phyloP scores from a whole-genome alignment of 306 rosid species.

The Cercis canadensis region DNA sequence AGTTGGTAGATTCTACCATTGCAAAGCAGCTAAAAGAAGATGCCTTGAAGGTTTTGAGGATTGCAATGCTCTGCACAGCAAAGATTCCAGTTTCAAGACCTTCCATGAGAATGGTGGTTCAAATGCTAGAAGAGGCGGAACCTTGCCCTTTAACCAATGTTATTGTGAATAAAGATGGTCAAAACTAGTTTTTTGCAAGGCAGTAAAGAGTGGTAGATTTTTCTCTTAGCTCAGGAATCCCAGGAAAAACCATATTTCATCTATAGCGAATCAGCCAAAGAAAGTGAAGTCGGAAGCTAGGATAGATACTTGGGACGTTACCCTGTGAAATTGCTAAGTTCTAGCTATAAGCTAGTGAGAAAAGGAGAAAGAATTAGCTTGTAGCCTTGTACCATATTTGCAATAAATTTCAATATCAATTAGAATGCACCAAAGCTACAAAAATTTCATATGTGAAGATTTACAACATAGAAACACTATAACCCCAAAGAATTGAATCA shows the following conservation, averaged over 20 bases:
- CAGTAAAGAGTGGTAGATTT: too few species aligned
- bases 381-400: constrained; percentile 24
- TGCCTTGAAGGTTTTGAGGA: constrained; percentile 66
- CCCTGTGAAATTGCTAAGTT: too few species aligned
- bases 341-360: neutral
- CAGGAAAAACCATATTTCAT: neutral
- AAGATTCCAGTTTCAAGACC: constrained; percentile 74
- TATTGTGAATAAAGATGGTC: constrained; percentile 42
- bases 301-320: neutral
- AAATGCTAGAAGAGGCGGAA: constrained; percentile 83
- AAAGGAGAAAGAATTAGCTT: constrained; percentile 17
- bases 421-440: neutral
- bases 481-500: constrained; percentile 7
- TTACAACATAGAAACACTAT: neutral
- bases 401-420: neutral
- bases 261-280: constrained; percentile 13
- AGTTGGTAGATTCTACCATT: constrained; percentile 65
- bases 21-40: constrained; percentile 59
- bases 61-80: constrained; percentile 66
- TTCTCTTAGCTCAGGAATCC: neutral
- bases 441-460: neutral
- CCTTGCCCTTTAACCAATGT: constrained; percentile 54
- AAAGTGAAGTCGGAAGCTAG: neutral
- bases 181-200: constrained; percentile 19
- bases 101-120: constrained; percentile 87